Conservation (phyloP, 345 rosid genomes). For the Erysimum cheiranthoides region DNA sequence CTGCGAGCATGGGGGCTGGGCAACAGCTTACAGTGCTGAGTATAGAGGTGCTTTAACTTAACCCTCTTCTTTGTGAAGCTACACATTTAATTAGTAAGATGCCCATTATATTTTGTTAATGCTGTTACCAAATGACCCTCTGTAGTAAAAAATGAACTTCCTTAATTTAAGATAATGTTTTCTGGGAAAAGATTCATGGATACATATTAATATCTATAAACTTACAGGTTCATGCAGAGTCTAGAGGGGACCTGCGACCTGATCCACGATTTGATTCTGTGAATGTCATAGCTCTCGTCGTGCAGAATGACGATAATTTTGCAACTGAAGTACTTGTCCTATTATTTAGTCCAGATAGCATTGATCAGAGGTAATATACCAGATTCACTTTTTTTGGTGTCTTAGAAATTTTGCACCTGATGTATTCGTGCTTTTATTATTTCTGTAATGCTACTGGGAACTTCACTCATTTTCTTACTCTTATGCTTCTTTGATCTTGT, state of each 20-base stretch:
- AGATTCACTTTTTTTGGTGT: constrained; percentile 17
- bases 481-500: constrained; percentile 28
- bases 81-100: constrained; percentile 2
- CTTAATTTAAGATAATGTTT: constrained; percentile 7
- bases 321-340: constrained; percentile 60
- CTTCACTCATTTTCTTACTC: constrained; percentile 7
- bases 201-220: constrained; percentile 14
- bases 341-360: constrained; percentile 53
- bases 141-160: constrained; percentile 12
- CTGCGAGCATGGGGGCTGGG: constrained; percentile 94
- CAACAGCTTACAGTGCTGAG: constrained; percentile 89
- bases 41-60: constrained; percentile 68
- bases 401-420: constrained; percentile 18
- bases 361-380: constrained; percentile 57
- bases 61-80: constrained; percentile 19
- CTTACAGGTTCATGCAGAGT: constrained; percentile 80
- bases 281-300: constrained; percentile 66
- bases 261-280: constrained; percentile 90
- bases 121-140: neutral
- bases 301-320: constrained; percentile 68
- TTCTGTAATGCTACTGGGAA: neutral
- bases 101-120: constrained; percentile 1
- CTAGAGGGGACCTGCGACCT: constrained; percentile 87
- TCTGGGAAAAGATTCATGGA: constrained; percentile 25
- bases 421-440: neutral